A percentile compares a stretch with the other conserved stretches of the same genome.
phyloP scores from a whole-genome alignment of 164 flowering plant species.

The Tetracentron sinense region DNA sequence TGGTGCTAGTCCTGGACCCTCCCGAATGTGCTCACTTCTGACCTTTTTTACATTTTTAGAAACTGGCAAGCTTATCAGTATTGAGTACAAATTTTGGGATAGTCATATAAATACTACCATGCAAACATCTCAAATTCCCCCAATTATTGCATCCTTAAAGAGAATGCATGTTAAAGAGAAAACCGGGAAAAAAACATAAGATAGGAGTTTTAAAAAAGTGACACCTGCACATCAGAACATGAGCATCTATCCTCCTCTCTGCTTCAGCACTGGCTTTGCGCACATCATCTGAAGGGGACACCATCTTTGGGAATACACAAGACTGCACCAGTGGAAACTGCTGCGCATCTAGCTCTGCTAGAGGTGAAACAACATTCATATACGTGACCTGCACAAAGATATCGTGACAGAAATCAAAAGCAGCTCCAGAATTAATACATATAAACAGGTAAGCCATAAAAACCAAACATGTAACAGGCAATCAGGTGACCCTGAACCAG shows the following conservation, averaged over 20 bases:
- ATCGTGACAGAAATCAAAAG: not conserved
- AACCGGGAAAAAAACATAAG: not conserved
- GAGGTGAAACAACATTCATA: conserved; percentile 57
- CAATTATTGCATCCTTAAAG: too few relatives aligned
- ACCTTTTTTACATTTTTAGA: too few relatives aligned
- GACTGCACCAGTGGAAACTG: conserved; percentile 84
- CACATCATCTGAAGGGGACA: conserved; percentile 60
- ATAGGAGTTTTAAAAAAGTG: conserved; percentile 6
- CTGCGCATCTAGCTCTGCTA: conserved; percentile 75
- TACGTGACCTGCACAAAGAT: conserved; percentile 60
- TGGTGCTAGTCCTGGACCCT: too few relatives aligned
- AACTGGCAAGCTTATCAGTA: too few relatives aligned
- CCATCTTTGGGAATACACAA: conserved; percentile 77
- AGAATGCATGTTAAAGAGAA: too few relatives aligned
- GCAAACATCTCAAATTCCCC: too few relatives aligned
- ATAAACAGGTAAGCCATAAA: not conserved
- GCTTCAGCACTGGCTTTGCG: conserved; percentile 91
- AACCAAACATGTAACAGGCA: not conserved
- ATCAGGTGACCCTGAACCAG: not conserved
- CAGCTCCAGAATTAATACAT: not conserved
- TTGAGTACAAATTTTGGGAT: too few relatives aligned
- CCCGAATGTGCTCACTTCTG: too few relatives aligned
- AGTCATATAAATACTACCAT: too few relatives aligned
- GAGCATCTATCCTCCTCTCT: conserved; percentile 72
- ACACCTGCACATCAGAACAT: conserved; percentile 69